These are phyloP conservation scores for Epicoccum nigrum DNA, from an alignment of 2,329 filamentous ascomycete genomes.

Conservation along the genomic window DNA sequence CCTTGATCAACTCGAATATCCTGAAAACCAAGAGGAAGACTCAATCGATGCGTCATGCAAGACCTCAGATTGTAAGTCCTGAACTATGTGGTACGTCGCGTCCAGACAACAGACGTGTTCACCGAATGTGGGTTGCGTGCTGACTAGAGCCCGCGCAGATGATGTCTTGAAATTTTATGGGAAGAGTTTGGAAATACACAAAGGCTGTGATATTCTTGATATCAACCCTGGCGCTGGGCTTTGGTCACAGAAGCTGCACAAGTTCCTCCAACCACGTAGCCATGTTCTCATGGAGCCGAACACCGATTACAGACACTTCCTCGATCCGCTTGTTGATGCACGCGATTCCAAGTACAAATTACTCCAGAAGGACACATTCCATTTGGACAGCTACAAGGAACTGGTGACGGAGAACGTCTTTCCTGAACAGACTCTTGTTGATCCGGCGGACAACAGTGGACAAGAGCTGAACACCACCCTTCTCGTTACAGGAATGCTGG, in stretches of 20 bases:
- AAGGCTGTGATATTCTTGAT: conserved; percentile 84
- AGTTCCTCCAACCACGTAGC: conserved; percentile 74
- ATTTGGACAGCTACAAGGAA: conserved; percentile 53
- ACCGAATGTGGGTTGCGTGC: background rate
- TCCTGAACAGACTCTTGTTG: conserved; percentile 59
- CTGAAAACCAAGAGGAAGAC: background rate
- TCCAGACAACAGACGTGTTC: conserved; percentile 12
- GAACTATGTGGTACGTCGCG: conserved; percentile 52
- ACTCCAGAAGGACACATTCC: conserved; percentile 32
- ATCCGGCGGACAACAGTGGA: conserved; percentile 48
- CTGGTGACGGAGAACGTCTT: conserved; percentile 60
- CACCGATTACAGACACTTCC: conserved; percentile 63
- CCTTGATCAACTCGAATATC: background rate
- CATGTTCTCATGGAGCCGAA: conserved; percentile 85
- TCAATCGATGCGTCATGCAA: background rate
- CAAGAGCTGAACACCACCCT: conserved; percentile 71
- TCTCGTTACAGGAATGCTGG: conserved; percentile 58
- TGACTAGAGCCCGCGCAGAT: conserved; percentile 54
- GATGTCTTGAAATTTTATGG: conserved; percentile 74
- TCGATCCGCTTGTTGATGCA: conserved; percentile 55
- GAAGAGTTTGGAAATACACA: conserved; percentile 70
- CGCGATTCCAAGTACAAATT: conserved; percentile 57
- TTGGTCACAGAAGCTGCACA: conserved; percentile 78
- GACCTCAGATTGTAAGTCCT: conserved; percentile 51
- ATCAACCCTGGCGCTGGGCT: conserved; percentile 80